A percentile compares a stretch with the other conserved stretches of the same genome.
phyloP scores from a whole-genome alignment of 768 basidiomycete genomes.

The Boletus patriciae region DNA sequence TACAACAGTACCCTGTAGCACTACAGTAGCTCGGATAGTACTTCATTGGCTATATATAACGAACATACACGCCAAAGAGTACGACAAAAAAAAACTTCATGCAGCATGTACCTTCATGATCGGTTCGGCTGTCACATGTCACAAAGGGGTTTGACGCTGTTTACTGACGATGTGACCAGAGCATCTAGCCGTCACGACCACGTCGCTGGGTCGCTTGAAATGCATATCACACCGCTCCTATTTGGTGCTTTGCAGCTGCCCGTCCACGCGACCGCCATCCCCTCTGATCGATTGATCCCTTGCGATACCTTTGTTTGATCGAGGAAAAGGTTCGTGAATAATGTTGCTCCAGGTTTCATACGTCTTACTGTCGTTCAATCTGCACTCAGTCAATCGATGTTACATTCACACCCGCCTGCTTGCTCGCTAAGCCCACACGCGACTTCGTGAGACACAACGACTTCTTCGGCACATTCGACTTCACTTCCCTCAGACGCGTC shows the following conservation, averaged over 20 bases:
- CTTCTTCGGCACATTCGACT: slow-evolving; percentile 31
- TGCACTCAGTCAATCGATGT: slow-evolving; percentile 31
- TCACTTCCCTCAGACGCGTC: slow-evolving; percentile 35
- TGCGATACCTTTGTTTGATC: slow-evolving; percentile 31
- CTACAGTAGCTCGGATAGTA: too few species aligned
- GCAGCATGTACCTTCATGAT: too few species aligned
- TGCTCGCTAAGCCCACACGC: slow-evolving; percentile 39
- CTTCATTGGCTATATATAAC: too few species aligned
- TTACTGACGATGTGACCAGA: too few species aligned
- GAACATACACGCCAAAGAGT: too few species aligned
- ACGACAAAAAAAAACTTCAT: too few species aligned
- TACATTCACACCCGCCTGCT: slow-evolving; percentile 43
- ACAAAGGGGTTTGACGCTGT: too few species aligned
- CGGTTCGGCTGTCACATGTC: too few species aligned
- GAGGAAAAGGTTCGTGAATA: slow-evolving; percentile 35
- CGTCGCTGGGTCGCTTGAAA: slow-evolving; percentile 44
- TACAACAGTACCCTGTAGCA: too few species aligned
- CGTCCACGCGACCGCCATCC: slow-evolving; percentile 24
- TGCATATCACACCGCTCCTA: slow-evolving; percentile 40
- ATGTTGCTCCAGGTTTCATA: slow-evolving; percentile 1
- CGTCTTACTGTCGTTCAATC: background rate
- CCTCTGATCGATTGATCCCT: slow-evolving; percentile 16
- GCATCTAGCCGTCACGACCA: slow-evolving; percentile 30
- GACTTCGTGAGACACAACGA: slow-evolving; percentile 30
- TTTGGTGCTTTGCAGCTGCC: slow-evolving; percentile 31